Percentiles rank a stretch among this genome's conserved stretches.
phyloP scores from a whole-genome alignment of 208 protist genomes.

The Chromosphaera perkinsii region DNA sequence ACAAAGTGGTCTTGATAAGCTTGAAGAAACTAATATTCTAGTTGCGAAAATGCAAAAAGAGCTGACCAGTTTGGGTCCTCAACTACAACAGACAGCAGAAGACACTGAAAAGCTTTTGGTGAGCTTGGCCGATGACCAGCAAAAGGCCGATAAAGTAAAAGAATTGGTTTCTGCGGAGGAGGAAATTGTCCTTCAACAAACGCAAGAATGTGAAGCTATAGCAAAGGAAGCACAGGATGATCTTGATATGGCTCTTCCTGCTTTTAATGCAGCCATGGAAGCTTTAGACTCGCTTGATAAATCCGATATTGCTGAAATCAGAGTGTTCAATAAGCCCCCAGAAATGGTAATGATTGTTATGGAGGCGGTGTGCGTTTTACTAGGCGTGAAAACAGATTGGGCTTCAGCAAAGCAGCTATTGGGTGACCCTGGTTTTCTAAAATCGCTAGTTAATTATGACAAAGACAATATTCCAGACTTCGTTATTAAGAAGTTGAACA shows the following conservation, averaged over 20 bases:
- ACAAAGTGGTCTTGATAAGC: too few relatives aligned
- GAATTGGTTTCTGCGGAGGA: slow-evolving; percentile 78
- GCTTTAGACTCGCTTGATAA: slow-evolving; percentile 90
- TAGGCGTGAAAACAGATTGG: slow-evolving; percentile 75
- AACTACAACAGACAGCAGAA: slow-evolving; percentile 79
- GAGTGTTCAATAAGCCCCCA: slow-evolving; percentile 87
- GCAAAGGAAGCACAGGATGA: slow-evolving; percentile 84
- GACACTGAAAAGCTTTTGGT: slow-evolving; percentile 76
- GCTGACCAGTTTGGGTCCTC: too few relatives aligned
- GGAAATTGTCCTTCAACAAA: slow-evolving; percentile 39
- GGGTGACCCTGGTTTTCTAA: too few relatives aligned
- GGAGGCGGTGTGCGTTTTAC: slow-evolving; percentile 88
- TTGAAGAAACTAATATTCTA: too few relatives aligned
- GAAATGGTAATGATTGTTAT: slow-evolving; percentile 86
- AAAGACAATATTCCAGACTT: too few relatives aligned
- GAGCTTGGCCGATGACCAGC: slow-evolving; percentile 84
- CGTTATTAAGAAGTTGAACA: too few relatives aligned
- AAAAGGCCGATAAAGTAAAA: slow-evolving; percentile 82
- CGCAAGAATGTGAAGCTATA: slow-evolving; percentile 60
- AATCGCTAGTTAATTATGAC: too few relatives aligned
- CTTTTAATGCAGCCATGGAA: slow-evolving; percentile 82
- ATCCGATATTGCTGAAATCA: slow-evolving; percentile 93
- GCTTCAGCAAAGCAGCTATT: too few relatives aligned
- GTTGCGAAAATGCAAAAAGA: too few relatives aligned
- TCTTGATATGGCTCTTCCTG: slow-evolving; percentile 88